Conservation (phyloP, 306 rosid species). For the Ochetophila trinervis region DNA sequence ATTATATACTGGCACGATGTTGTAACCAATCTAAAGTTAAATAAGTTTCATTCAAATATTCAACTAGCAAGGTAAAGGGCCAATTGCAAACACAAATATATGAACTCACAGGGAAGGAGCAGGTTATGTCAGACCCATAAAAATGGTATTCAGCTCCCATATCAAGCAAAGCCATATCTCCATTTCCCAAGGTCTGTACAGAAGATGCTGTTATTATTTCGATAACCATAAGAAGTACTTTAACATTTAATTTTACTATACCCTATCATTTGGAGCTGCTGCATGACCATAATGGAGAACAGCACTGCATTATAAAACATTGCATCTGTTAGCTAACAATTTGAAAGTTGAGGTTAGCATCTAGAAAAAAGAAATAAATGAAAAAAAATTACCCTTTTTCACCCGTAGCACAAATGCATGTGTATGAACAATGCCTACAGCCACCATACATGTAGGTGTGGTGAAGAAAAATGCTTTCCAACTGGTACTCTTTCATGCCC, state of each 20-base stretch:
- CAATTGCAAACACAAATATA: constrained; percentile 20
- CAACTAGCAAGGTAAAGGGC: background rate
- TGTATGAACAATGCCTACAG: constrained; percentile 91
- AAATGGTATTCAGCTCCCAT: constrained; percentile 97
- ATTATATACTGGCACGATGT: background rate
- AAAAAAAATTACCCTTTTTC: constrained; percentile 50
- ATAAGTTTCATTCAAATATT: background rate
- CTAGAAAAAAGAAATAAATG: background rate
- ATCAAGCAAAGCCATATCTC: constrained; percentile 90
- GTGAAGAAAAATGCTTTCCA: constrained; percentile 91
- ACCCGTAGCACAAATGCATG: constrained; percentile 96
- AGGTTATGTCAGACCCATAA: constrained; percentile 94
- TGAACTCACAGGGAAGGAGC: constrained; percentile 84
- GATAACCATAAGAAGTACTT: background rate
- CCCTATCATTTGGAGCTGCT: constrained; percentile 94
- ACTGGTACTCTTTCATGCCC: constrained; percentile 90
- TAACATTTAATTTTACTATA: constrained; percentile 22
- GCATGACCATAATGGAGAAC: constrained; percentile 96
- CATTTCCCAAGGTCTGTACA: constrained; percentile 75
- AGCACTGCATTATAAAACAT: constrained; percentile 53
- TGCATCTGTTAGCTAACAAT: constrained; percentile 18
- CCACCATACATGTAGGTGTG: constrained; percentile 98
- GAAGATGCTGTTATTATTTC: background rate
- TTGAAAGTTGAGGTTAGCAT: constrained; percentile 10
- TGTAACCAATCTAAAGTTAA: background rate